These are phyloP conservation scores for Geotrichum aggregatum DNA, from an alignment of 1,139 yeast species.

Conservation along the genomic window DNA sequence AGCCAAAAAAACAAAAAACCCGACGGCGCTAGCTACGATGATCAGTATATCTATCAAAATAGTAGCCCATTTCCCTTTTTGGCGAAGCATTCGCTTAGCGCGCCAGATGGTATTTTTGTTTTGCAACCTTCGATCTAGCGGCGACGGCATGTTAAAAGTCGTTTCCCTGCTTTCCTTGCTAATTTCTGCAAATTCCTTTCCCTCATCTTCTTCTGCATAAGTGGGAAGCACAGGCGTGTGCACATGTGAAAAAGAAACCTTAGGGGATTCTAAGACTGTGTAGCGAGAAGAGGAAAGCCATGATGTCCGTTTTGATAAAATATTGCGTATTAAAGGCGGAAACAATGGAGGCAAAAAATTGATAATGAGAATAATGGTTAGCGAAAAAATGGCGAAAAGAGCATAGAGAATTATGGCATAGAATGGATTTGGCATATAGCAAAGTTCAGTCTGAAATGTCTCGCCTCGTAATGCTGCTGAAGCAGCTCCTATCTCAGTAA, in stretches of 20 bases:
- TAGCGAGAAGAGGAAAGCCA: neutral
- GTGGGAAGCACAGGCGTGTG: slow-evolving; percentile 11
- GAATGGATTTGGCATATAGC: slow-evolving; percentile 71
- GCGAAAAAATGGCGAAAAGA: slow-evolving; percentile 26
- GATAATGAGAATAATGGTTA: slow-evolving; percentile 22
- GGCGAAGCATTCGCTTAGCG: slow-evolving; percentile 8
- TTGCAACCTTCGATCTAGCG: neutral
- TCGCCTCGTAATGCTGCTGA: no score
- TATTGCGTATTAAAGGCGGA: slow-evolving; percentile 7
- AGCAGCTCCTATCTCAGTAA: no score
- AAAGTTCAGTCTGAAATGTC: slow-evolving; percentile 40
- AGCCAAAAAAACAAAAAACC: slow-evolving; percentile 14
- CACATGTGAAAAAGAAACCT: neutral
- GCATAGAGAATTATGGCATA: slow-evolving; percentile 41
- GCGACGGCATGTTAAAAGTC: neutral
- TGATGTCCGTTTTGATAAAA: neutral
- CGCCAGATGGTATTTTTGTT: neutral
- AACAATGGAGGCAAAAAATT: slow-evolving; percentile 25
- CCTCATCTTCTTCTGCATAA: slow-evolving; percentile 1
- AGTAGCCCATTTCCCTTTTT: slow-evolving; percentile 11
- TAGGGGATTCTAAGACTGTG: slow-evolving; percentile 3
- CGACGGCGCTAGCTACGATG: slow-evolving; percentile 3
- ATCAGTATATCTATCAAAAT: slow-evolving; percentile 12
- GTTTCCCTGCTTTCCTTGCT: slow-evolving; percentile 1
- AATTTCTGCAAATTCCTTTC: no score